Evolutionary conservation across 768 basidiomycete genomes (phyloP), one percentile per base, ranked within the genome.

Genomic region (Hemileccinum impolitum): DNA sequence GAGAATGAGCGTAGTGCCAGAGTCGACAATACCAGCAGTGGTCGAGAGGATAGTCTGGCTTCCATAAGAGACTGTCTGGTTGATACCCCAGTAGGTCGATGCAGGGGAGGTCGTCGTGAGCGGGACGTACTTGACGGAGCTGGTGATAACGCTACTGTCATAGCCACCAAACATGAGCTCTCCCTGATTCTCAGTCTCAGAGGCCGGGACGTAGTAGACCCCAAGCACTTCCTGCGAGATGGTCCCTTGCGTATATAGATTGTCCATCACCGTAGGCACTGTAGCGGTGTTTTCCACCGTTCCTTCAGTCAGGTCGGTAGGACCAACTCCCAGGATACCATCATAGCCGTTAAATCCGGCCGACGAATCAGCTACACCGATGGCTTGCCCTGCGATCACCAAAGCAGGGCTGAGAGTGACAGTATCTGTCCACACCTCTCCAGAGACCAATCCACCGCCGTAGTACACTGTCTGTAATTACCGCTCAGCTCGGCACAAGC

Each of bases 231-330:
- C 51, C 3, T 52, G 28, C 7, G 19, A 36, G 40, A 71, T 70
- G 3, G 46, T 35, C 25, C 64, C 60, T 48, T 67, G 63, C n/a
- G 38, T 40, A 52, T 53, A 65, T 1, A 70, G 65, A 43, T 65
- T 69, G 59, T 71, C 67, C 17, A 58, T 63, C 4, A 72, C 67
- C n/a, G 71, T 72, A 9, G 66, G 62, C n/a, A 68, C 51, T 6
- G 8, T 4, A 8, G 17, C n/a, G 3, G 39, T 19, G 42, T 50
- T 44, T 19, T 37, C 35, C 6, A 63, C 40, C n/a, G 57, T 63
- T 40, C 59, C 63, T 1, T 44, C 18, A 1, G 71, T 72, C 21
- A 74, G 55, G 45, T 59, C 64, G 7, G 46, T 43, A 3, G 72
- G 72, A 11, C 72, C 63, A 28, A 53, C 40, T 60, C 72, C 53